phyloP scores from a whole-genome alignment of 768 basidiomycete genomes.

The Boletus fagicola region DNA sequence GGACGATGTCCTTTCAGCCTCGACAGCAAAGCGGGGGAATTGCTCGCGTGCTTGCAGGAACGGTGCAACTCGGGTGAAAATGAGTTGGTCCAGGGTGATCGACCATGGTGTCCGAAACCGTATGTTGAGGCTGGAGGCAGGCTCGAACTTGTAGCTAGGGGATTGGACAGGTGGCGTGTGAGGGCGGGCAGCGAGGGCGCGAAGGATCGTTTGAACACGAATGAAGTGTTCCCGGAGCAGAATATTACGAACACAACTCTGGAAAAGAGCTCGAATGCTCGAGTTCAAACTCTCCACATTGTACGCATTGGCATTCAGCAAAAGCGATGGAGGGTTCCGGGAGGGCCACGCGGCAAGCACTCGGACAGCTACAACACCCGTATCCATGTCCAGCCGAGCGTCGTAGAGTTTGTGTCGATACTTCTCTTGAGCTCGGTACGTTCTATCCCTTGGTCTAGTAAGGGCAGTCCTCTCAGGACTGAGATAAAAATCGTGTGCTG shows the following conservation, averaged over 20 bases:
- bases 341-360: not conserved
- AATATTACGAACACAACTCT: not conserved
- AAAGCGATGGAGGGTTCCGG: not conserved
- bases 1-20: not conserved
- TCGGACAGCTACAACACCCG: fast-evolving
- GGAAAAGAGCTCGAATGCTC: not conserved
- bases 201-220: not conserved
- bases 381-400: not conserved
- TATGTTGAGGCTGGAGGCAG: not conserved
- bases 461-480: not conserved
- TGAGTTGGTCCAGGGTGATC: not conserved
- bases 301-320: not conserved
- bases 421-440: not conserved
- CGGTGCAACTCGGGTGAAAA: constrained; percentile 6
- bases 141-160: not conserved
- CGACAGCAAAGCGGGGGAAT: not conserved
- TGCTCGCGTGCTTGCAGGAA: not conserved
- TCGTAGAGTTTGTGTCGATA: not conserved
- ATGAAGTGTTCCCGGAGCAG: not conserved
- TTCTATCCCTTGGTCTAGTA: not conserved
- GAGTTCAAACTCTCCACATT: not conserved
- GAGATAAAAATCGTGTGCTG: not conserved
- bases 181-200: not conserved
- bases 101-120: not conserved
- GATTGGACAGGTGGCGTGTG: not conserved